Conservation (phyloP, 768 basidiomycete species). For the Pluteus cervinus region DNA sequence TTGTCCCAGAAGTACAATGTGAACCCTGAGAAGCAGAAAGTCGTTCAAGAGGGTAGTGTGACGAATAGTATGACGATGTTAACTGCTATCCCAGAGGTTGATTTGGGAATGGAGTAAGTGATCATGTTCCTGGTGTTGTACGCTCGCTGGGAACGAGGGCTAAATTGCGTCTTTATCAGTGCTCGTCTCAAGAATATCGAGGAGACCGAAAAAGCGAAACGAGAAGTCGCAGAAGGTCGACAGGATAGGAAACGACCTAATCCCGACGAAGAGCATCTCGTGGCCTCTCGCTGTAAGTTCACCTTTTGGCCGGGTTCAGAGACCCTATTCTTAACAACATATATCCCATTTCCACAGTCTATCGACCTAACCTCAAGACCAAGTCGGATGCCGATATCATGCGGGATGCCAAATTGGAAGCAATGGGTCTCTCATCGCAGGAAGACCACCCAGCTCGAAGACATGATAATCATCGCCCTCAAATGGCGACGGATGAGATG, state of each 20-base stretch:
- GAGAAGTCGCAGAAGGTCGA: slow-evolving; percentile 70
- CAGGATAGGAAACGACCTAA: slow-evolving; percentile 48
- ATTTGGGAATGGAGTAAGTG: slow-evolving; percentile 96
- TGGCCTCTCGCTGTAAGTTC: slow-evolving; percentile 81
- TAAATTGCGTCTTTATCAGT: slow-evolving; percentile 32
- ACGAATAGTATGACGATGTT: slow-evolving; percentile 94
- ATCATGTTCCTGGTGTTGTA: no score
- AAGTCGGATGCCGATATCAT: slow-evolving; percentile 88
- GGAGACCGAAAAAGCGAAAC: slow-evolving; percentile 95
- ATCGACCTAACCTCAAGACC: slow-evolving; percentile 73
- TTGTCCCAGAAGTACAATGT: slow-evolving; percentile 64
- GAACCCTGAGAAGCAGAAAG: slow-evolving; percentile 48
- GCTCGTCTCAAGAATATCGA: slow-evolving; percentile 92
- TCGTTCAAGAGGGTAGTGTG: slow-evolving; percentile 85
- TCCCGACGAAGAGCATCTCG: slow-evolving; percentile 77
- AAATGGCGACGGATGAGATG: slow-evolving; percentile 88
- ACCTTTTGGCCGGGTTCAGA: neutral
- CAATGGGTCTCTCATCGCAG: slow-evolving; percentile 67
- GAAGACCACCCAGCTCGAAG: slow-evolving; percentile 41
- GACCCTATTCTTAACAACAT: slow-evolving; percentile 2
- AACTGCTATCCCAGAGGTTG: slow-evolving; percentile 96
- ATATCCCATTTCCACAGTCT: slow-evolving; percentile 45
- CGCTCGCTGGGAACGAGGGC: neutral
- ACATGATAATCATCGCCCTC: slow-evolving; percentile 53
- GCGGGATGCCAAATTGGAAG: slow-evolving; percentile 82